phyloP scores from a whole-genome alignment of 768 basidiomycete species.

The Boletus reticulatus region DNA sequence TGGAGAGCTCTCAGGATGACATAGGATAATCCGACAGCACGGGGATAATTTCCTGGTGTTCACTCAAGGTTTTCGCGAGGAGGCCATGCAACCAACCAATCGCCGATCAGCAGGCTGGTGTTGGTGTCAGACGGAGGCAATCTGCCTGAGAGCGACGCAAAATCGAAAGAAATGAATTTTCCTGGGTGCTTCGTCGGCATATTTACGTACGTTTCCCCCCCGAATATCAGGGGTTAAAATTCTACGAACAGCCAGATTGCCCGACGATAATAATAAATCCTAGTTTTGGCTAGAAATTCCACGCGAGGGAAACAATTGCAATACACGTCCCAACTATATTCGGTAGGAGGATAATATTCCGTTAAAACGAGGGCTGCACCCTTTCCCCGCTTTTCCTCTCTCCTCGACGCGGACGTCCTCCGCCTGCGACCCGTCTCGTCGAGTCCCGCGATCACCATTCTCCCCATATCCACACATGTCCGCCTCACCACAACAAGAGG shows the following conservation, averaged over 20 bases:
- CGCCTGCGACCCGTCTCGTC: constrained; percentile 17
- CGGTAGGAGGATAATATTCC: constrained; percentile 64
- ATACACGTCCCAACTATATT: constrained; percentile 66
- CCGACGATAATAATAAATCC: constrained; percentile 56
- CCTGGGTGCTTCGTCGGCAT: constrained; percentile 26
- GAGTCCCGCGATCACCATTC: constrained; percentile 24
- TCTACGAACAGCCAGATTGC: constrained; percentile 49
- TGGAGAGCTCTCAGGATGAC: background rate
- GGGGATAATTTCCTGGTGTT: background rate
- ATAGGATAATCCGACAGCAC: background rate
- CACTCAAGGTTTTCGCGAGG: constrained; percentile 18
- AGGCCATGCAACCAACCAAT: constrained; percentile 29
- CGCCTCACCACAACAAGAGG: constrained; percentile 56
- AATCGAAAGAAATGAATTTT: constrained; percentile 37
- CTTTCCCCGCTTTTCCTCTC: constrained; percentile 62
- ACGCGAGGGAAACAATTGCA: constrained; percentile 65
- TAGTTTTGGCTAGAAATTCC: constrained; percentile 54
- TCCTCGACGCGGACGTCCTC: constrained; percentile 37
- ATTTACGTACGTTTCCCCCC: constrained; percentile 63
- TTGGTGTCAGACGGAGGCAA: constrained; percentile 17
- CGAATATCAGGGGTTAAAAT: constrained; percentile 57
- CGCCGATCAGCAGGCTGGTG: constrained; percentile 18
- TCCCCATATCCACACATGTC: constrained; percentile 48
- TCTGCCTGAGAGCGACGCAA: constrained; percentile 23
- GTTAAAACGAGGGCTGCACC: constrained; percentile 72